Conservation (phyloP, 2,329 filamentous ascomycete genomes). For the Aspergillus novofumigatus region DNA sequence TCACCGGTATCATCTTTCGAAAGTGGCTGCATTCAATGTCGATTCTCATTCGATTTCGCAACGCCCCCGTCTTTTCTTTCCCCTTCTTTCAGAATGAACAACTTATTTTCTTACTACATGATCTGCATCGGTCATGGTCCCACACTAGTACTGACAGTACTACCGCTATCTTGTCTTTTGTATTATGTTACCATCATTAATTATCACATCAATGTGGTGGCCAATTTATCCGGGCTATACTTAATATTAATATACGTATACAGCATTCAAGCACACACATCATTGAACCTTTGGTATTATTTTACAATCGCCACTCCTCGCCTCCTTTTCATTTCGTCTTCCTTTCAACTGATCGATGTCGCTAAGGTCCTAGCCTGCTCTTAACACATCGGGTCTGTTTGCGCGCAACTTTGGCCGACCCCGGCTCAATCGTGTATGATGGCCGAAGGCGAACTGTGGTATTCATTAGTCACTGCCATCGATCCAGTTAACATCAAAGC, state of each 20-base stretch:
- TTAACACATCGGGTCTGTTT: background rate
- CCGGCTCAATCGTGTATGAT: slow-evolving; percentile 19
- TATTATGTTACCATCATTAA: background rate
- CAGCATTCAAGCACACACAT: background rate
- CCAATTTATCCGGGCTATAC: slow-evolving; percentile 6
- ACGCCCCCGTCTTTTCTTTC: background rate
- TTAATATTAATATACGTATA: background rate
- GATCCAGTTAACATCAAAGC: slow-evolving; percentile 31
- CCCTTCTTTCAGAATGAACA: background rate
- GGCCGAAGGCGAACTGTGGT: slow-evolving; percentile 35
- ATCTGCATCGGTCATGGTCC: background rate
- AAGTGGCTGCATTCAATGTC: background rate
- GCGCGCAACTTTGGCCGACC: background rate
- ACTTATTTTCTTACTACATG: background rate
- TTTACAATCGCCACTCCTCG: background rate
- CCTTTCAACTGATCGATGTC: background rate
- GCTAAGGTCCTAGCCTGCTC: background rate
- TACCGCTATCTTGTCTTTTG: background rate
- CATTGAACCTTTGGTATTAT: background rate
- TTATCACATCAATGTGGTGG: background rate
- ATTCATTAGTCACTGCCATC: slow-evolving; percentile 33
- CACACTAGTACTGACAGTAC: background rate
- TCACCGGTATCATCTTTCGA: background rate
- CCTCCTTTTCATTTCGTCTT: background rate
- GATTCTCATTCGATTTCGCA: background rate